Percentiles rank a stretch among this genome's conserved stretches.
phyloP scores from a whole-genome alignment of 192 early-diverging fungal genomes.

The Linnemannia zychae region DNA sequence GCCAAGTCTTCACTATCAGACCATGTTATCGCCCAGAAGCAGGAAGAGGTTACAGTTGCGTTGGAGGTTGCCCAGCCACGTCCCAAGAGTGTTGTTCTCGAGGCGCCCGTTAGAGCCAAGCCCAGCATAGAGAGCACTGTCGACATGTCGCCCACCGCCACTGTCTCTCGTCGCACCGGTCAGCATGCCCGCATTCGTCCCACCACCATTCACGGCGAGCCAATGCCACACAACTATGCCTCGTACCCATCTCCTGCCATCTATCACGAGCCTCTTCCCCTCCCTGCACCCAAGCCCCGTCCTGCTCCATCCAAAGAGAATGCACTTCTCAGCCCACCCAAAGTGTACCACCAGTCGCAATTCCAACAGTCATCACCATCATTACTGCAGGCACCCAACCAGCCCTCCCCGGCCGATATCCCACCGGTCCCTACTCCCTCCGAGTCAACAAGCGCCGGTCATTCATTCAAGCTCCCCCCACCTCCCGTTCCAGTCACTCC shows the following conservation, averaged over 20 bases:
- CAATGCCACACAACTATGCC: conserved; percentile 42
- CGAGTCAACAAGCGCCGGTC: conserved; percentile 2
- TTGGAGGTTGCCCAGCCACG: conserved; percentile 17
- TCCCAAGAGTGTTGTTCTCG: conserved; percentile 21
- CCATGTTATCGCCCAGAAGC: conserved; percentile 2
- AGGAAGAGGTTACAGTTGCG: conserved; percentile 16
- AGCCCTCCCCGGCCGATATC: conserved; percentile 17
- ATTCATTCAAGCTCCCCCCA: conserved; percentile 7
- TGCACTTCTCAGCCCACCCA: conserved; percentile 18
- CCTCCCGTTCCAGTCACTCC: conserved; percentile 27
- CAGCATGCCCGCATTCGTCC: conserved; percentile 41
- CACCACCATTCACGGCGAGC: conserved; percentile 54
- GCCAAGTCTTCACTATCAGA: conserved; percentile 30
- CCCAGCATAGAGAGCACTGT: conserved; percentile 34
- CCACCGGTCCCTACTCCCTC: conserved; percentile 40
- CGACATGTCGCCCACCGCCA: conserved; percentile 43
- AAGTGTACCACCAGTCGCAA: conserved; percentile 40
- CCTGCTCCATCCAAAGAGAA: conserved; percentile 34
- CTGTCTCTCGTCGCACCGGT: conserved; percentile 40
- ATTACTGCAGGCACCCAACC: conserved; percentile 19
- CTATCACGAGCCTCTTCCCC: conserved; percentile 41
- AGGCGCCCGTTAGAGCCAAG: conserved; percentile 14
- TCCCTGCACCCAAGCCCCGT: conserved; percentile 30
- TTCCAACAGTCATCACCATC: conserved; percentile 51
- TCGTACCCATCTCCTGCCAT: conserved; percentile 9